Evolutionary conservation across 257 asterid genomes (phyloP).

Genomic region (Nyctanthes arbortristis): DNA sequence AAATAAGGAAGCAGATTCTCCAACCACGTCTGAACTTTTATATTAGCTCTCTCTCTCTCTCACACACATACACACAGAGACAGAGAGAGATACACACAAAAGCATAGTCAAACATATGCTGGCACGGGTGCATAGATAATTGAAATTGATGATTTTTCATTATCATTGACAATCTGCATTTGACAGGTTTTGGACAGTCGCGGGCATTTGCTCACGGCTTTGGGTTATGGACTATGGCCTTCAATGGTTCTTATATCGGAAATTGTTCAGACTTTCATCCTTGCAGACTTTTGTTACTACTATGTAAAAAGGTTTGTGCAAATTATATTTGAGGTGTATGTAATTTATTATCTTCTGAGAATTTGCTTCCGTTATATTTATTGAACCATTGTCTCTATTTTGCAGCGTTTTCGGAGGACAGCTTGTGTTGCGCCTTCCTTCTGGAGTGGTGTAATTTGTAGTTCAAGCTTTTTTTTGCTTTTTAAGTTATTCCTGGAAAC

Average conservation of each 20-base stretch:
- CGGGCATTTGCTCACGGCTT: slow-evolving; percentile 61
- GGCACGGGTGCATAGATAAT: no score
- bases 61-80: no score
- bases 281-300: slow-evolving; percentile 76
- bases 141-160: background rate
- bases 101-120: background rate
- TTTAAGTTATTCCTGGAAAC: slow-evolving; percentile 15
- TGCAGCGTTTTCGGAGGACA: slow-evolving; percentile 32
- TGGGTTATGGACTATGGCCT: slow-evolving; percentile 78
- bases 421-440: slow-evolving; percentile 33
- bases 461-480: slow-evolving; percentile 10
- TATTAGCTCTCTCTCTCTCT: no score
- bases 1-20: background rate
- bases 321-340: background rate
- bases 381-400: background rate
- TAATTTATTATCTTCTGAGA: background rate
- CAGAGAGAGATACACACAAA: no score
- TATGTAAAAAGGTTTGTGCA: slow-evolving; percentile 59
- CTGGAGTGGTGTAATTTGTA: slow-evolving; percentile 44
- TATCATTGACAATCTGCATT: slow-evolving; percentile 8
- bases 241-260: slow-evolving; percentile 70
- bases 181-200: slow-evolving; percentile 64
- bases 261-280: slow-evolving; percentile 69
- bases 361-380: background rate
- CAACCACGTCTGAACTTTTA: background rate